Evolutionary conservation across 2,329 filamentous ascomycete species (phyloP), one percentile per base, ranked within the genome.

Genomic region (Cladosporium sphaerospermum): DNA sequence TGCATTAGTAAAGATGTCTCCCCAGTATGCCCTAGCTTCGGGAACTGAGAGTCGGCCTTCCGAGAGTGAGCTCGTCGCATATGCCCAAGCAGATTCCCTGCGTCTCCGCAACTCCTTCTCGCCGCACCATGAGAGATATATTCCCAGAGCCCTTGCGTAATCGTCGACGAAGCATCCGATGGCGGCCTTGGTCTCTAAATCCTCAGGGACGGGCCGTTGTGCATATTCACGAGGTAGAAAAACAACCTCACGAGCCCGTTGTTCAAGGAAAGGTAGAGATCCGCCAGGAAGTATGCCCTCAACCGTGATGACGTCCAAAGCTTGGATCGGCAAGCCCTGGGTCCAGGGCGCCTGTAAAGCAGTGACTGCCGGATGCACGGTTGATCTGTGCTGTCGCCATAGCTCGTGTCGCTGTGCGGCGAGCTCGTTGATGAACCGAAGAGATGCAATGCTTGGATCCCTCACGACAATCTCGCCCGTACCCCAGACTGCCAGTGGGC

Each of bases 361-460:
- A 2, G 61, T 53, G 6, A 57, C 58, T n/a, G 59, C 59, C 10
- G 68, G 62, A 49, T 60, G 50, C 3, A 53, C 32, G 7, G 32
- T 61, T 3, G 58, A 53, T 36, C 70, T 63, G 41, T 65, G 43
- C 5, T 56, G 52, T 7, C 32, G 43, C 69, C 70, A 72, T 0
- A 71, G 45, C 4, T 60, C 42, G 45, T 72, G 57, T 44, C 69
- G 63, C 7, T 57, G 59, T 54, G 57, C 58, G 28, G 70, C 69
- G 31, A 72, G 58, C 18, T 67, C 57, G 43, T 73, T 67, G 1
- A 72, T 41, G 48, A 73, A 72, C 4, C 47, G 60, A 45, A 64
- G 66, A 0, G 61, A 63, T 1, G 65, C 60, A 3, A 57, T 45
- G 2, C 56, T 52, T 9, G 52, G 55, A 2, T 59, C 19, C 14